Evolutionary conservation across 1,284 basidiomycete species (phyloP).

Genomic region (Rhodotorula sp.): DNA sequence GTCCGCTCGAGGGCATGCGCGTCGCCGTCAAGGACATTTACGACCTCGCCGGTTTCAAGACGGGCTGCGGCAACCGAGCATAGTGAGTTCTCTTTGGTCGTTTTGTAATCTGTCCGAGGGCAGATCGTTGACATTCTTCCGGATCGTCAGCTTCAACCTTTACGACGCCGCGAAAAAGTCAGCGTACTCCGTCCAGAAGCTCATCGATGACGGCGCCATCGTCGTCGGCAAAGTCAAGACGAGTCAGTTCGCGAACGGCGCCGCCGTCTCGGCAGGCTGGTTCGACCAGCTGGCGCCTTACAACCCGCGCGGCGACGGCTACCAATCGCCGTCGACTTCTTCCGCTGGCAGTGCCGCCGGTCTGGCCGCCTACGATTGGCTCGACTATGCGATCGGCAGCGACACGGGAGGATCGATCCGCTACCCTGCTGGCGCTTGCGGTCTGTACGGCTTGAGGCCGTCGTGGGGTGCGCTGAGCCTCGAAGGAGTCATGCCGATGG

Average conservation of each 20-base stretch:
- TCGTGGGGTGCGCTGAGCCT: neutral
- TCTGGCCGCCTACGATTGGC: neutral
- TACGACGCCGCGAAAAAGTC: neutral
- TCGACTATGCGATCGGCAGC: neutral
- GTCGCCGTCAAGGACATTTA: neutral
- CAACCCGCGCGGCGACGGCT: neutral
- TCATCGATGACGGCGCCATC: neutral
- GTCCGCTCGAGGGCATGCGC: neutral
- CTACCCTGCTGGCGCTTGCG: no score
- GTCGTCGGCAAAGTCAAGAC: slow-evolving; percentile 3
- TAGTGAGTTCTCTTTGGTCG: no score
- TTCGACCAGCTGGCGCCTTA: neutral
- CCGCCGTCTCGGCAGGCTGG: neutral
- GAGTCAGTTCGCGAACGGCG: no score
- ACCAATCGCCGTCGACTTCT: neutral
- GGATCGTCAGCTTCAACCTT: neutral
- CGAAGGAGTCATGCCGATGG: neutral
- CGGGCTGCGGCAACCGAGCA: neutral
- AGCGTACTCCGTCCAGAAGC: neutral
- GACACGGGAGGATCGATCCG: neutral
- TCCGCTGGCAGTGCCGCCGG: neutral
- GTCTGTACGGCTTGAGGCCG: neutral
- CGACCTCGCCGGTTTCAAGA: neutral
- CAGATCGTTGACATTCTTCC: neutral
- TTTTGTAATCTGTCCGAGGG: no score